phyloP scores from a whole-genome alignment of 1,139 yeast species.

The Entelexis paramagnoliae region DNA sequence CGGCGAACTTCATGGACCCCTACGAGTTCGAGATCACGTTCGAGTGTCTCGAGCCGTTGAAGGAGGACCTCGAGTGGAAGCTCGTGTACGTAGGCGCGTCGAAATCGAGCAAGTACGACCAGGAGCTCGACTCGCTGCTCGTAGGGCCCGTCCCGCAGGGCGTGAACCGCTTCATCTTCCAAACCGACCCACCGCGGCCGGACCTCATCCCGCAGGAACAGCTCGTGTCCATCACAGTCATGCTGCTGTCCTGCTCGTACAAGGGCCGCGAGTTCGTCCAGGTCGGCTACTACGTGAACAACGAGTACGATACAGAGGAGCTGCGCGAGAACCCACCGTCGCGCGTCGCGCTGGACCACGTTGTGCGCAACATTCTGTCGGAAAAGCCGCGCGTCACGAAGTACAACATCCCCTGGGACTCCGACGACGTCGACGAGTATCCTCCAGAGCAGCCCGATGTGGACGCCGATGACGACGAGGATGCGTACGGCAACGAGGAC shows the following conservation, averaged over 20 bases:
- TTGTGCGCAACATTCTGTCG: constrained; percentile 85
- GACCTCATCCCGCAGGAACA: constrained; percentile 93
- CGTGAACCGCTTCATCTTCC: constrained; percentile 78
- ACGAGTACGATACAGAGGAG: constrained; percentile 90
- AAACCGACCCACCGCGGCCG: constrained; percentile 95
- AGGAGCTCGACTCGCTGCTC: constrained; percentile 83
- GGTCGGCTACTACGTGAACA: constrained; percentile 94
- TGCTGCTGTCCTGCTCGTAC: constrained; percentile 81
- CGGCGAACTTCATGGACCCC: constrained; percentile 87
- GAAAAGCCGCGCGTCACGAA: constrained; percentile 97
- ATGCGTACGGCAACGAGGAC: constrained; percentile 33
- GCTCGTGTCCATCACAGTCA: constrained; percentile 88
- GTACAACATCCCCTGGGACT: constrained; percentile 86
- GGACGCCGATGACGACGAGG: constrained; percentile 36
- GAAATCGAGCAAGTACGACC: constrained; percentile 71
- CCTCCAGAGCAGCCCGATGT: constrained; percentile 67
- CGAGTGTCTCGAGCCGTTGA: constrained; percentile 86
- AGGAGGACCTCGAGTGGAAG: constrained; percentile 94
- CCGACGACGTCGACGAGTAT: constrained; percentile 53
- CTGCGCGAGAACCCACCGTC: constrained; percentile 88
- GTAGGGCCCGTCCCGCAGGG: constrained; percentile 99
- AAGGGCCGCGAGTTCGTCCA: constrained; percentile 90
- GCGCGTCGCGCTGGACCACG: constrained; percentile 88
- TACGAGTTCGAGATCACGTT: constrained; percentile 95
- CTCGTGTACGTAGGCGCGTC: constrained; percentile 75